Base-by-base conservation (phyloP, 73 alveolate species). In the Uronychia binucleata region DNA sequence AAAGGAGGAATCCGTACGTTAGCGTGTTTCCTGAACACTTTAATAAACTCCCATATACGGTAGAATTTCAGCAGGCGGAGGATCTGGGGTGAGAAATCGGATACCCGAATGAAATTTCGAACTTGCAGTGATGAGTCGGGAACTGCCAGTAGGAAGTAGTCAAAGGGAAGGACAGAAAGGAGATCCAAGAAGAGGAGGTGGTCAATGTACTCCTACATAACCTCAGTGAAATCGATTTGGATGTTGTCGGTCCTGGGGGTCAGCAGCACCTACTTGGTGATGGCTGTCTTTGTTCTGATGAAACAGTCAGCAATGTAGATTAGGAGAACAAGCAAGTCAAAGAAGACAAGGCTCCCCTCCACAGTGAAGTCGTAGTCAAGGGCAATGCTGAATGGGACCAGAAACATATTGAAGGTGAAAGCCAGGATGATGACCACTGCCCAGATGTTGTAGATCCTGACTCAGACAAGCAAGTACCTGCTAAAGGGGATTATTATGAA, bases 81-180 rank as follows among this genome's bases (percentile, higher is more conserved):
- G 26, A 46, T 46, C 67, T 46, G 5, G 5, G 67, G 19, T n/a
- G 19, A 46, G 5, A 11, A 46, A 46, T 46, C 67, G 19, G 19
- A 11, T 46, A 85, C 28, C 58, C 94, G 59, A 0, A 58, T 1
- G 84, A 34, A 80, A 26, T 58, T 33, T 0, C 59, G 25, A 33
- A 34, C 31, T 30, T 77, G 35, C 8, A 1, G 78, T 0, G 82
- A 34, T 0, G 46, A 80, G 19, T 79, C 95, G 14, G 79, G 58
- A 31, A 58, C 31, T 11, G 67, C 5, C 26, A 57, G 8, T 5
- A 89, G 32, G 67, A 84, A 1, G 79, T 79, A 92, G 83, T 92
- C 97, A 0, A 89, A 19, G 14, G 97, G 97, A n/a, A 92, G 29
- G 26, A 85, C 58, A 26, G 95, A 31, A 0, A 92, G 33, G 29